Base-by-base conservation (phyloP, 2,329 filamentous ascomycete species). In the Alternaria triticina region DNA sequence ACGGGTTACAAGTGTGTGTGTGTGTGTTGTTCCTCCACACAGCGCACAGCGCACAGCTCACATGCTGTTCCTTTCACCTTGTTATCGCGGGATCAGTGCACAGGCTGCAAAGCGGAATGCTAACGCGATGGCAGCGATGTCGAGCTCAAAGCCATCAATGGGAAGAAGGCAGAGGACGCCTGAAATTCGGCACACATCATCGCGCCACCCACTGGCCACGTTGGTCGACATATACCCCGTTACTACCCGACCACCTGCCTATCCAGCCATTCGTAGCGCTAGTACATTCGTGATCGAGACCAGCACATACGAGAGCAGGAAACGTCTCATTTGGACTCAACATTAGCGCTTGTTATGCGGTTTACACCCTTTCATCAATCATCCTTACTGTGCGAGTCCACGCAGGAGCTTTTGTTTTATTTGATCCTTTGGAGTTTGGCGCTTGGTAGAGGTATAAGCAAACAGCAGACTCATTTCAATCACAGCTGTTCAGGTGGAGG, bases 81-180 rank as follows among this genome's bases (percentile, higher is more conserved):
- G 33, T 55, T 45, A 22, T 43, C 12, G 43, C 46, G 52, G 25
- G 25, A 54, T 52, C 25, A 50, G 30, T 46, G 28, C 33, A 43
- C 12, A 7, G n/a, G 23, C 20, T 36, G 25, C 55, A 15, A 54
- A 62, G 51, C 44, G 46, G 47, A 49, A 65, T 12, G 43, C 67
- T 74, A 54, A 74, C 46, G 52, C 22, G 23, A 40, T 44, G 36
- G 50, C 71, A 91, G 90, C 79, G 89, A 92, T 70, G 89, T 92
- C 69, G 83, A 90, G 80, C 87, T 92, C 70, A 88, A 90, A 82
- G 85, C 82, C 54, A 87, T 91, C 82, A 85, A 87, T 79, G 78
- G 78, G 74, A 85, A 84, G 78, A 80, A 69, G 60, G 79, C 77
- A 61, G 68, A 67, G 83, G 79, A 59, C 27, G 33, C 23, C 15